Percentiles rank a stretch among this genome's conserved stretches.
Conservation (phyloP, 1,284 basidiomycete species). For the Melampsora americana region DNA sequence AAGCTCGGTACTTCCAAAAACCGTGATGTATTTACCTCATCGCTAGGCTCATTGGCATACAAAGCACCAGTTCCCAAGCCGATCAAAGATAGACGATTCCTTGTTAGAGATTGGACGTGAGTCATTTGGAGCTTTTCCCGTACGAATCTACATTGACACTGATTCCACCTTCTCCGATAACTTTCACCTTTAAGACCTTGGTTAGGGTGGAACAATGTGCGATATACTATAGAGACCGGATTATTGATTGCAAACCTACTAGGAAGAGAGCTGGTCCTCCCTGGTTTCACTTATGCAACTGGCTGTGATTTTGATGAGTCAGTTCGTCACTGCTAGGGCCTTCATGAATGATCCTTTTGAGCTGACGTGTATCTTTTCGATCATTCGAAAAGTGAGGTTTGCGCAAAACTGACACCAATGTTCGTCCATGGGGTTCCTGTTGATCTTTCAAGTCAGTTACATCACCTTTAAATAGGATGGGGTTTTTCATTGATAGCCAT, state of each 20-base stretch:
- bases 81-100: conserved; percentile 12
- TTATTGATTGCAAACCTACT: conserved; percentile 30
- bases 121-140: not conserved
- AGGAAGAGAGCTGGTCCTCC: conserved; percentile 35
- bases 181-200: not conserved
- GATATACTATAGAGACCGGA: conserved; percentile 38
- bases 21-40: not conserved
- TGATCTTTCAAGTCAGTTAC: conserved; percentile 14
- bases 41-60: not conserved
- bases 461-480: not conserved
- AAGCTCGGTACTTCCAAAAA: not conserved
- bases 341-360: not conserved
- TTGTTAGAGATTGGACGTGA: conserved; percentile 39
- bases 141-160: not conserved
- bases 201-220: conserved; percentile 39
- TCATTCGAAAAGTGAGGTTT: conserved; percentile 14
- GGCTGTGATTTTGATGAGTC: conserved; percentile 39
- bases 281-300: conserved; percentile 31
- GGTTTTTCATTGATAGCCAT: not conserved
- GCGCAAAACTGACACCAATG: conserved; percentile 33
- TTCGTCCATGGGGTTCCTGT: conserved; percentile 24
- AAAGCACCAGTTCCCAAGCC: not conserved
- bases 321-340: not conserved
- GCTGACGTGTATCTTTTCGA: not conserved
- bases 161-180: not conserved